Conservation (phyloP, 805 yeast species). For the Candida pini region DNA sequence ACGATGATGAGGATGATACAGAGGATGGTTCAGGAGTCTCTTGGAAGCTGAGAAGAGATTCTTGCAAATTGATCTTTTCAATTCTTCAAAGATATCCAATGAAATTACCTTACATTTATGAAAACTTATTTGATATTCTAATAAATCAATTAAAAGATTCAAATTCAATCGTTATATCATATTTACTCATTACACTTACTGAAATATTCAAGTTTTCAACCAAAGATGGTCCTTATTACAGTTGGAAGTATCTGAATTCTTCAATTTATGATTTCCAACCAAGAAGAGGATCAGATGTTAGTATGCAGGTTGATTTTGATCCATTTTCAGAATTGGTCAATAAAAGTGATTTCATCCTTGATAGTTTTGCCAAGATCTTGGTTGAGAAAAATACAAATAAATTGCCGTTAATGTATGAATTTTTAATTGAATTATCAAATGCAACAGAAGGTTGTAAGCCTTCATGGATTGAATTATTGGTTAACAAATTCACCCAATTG, state of each 20-base stretch:
- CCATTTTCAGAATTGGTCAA: constrained; percentile 18
- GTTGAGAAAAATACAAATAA: constrained; percentile 9
- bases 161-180: constrained; percentile 45
- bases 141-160: constrained; percentile 36
- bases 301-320: constrained; percentile 30
- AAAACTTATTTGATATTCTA: constrained; percentile 26
- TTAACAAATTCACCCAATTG: constrained; percentile 13
- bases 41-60: constrained; percentile 57
- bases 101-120: constrained; percentile 30
- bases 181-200: constrained; percentile 41
- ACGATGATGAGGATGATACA: constrained; percentile 43
- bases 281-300: constrained; percentile 33
- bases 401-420: constrained; percentile 18
- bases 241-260: constrained; percentile 20
- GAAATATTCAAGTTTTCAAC: constrained; percentile 31
- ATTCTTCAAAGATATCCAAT: constrained; percentile 34
- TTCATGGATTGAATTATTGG: constrained; percentile 13
- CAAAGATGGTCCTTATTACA: constrained; percentile 28
- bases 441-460: constrained; percentile 23
- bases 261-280: constrained; percentile 17
- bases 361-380: constrained; percentile 12
- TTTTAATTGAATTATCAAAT: constrained; percentile 21
- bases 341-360: constrained; percentile 13
- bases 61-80: constrained; percentile 38
- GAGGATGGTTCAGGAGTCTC: constrained; percentile 36